Percentiles rank a stretch among this genome's conserved stretches.
phyloP scores from a whole-genome alignment of 257 asterid species.

The Solanum chiquidenum region DNA sequence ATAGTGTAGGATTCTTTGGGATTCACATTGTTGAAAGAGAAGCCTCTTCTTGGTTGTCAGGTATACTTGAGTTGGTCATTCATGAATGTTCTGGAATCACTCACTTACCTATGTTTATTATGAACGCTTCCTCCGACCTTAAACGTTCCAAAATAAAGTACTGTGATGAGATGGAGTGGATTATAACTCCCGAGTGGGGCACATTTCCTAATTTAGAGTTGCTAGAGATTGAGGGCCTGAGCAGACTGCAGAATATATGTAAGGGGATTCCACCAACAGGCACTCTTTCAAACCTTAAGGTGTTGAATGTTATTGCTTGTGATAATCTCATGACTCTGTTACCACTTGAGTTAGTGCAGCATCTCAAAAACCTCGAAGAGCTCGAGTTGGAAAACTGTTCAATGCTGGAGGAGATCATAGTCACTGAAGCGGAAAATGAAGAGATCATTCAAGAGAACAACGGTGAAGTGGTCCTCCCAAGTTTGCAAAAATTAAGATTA shows the following conservation, averaged over 20 bases:
- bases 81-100: constrained; percentile 2
- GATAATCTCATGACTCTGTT: constrained; percentile 1
- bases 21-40: not conserved
- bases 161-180: constrained; percentile 12
- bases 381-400: constrained; percentile 5
- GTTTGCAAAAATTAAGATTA: constrained; percentile 4
- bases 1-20: constrained; percentile 8
- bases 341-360: constrained; percentile 9
- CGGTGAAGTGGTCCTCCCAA: constrained; percentile 1
- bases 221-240: constrained; percentile 12
- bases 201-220: constrained; percentile 12
- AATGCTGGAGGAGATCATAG: constrained; percentile 1
- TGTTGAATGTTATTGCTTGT: constrained; percentile 14
- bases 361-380: constrained; percentile 8
- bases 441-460: not conserved
- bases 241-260: not conserved
- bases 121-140: not conserved
- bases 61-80: constrained; percentile 7
- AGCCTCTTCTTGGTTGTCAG: constrained; percentile 1
- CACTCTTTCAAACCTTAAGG: constrained; percentile 5
- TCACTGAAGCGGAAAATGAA: not conserved
- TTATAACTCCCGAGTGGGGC: not conserved
- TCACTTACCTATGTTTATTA: constrained; percentile 5
- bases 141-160: not conserved
- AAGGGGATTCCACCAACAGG: constrained; percentile 1